These are phyloP conservation scores for Backusella sp. DNA, from an alignment of 192 early-diverging fungal genomes.

Conservation along the genomic window DNA sequence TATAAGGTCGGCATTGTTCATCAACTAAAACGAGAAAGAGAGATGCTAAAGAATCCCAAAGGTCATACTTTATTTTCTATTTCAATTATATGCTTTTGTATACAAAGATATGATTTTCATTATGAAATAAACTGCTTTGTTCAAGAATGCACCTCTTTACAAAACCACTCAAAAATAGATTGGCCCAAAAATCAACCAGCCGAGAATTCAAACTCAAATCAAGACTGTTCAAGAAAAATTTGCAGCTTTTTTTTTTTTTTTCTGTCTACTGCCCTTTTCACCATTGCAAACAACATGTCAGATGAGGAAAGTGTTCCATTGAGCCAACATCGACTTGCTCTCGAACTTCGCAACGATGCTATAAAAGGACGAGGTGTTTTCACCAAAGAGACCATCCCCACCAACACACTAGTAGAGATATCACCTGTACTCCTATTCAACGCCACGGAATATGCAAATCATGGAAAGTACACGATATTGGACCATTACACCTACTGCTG, in stretches of 20 bases:
- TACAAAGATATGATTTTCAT: no score
- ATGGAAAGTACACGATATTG: conserved; percentile 57
- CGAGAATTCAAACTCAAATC: not conserved
- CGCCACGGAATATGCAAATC: conserved; percentile 47
- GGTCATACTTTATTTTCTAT: no score
- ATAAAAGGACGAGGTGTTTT: conserved; percentile 61
- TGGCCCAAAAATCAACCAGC: not conserved
- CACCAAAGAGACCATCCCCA: conserved; percentile 35
- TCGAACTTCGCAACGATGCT: conserved; percentile 51
- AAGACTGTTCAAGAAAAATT: no score
- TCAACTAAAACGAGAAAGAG: no score
- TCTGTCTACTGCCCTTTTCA: not conserved
- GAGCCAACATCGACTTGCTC: conserved; percentile 23
- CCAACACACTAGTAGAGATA: conserved; percentile 51
- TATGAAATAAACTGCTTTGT: no score
- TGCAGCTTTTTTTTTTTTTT: not conserved
- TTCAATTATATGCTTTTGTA: no score
- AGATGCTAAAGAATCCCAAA: no score
- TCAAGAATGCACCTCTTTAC: no score
- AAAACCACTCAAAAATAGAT: no score
- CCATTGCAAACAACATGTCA: not conserved
- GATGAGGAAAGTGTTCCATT: conserved; percentile 8
- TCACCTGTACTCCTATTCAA: conserved; percentile 59
- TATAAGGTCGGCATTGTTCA: no score
- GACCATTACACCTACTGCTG: conserved; percentile 71